Percentiles rank a stretch among this genome's conserved stretches.
Evolutionary conservation across 2,329 filamentous ascomycete species (phyloP).

Genomic region (Kalmusia sp.): DNA sequence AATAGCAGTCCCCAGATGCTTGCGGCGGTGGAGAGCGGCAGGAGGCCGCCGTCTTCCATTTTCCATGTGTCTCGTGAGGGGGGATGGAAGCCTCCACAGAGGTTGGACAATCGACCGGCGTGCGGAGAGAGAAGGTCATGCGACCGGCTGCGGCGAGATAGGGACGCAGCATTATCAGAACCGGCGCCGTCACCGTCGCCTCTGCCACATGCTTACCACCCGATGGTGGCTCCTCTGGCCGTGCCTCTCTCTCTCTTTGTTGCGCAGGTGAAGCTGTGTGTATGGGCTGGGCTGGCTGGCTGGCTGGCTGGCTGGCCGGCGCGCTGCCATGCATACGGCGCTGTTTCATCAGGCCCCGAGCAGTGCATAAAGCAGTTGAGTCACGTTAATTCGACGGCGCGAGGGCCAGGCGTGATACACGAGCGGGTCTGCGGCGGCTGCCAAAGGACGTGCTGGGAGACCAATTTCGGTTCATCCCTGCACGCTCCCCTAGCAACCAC

Average conservation of each 20-base stretch:
- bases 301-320: not conserved
- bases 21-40: constrained; percentile 8
- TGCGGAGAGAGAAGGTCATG: constrained; percentile 30
- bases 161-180: not conserved
- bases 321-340: constrained; percentile 26
- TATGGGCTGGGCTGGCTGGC: no score
- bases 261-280: no score
- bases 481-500: constrained; percentile 44
- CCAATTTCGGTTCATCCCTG: constrained; percentile 45
- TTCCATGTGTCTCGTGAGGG: constrained; percentile 30
- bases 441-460: constrained; percentile 38
- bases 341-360: constrained; percentile 33
- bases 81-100: constrained; percentile 1
- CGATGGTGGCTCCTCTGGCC: no score
- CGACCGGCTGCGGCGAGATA: constrained; percentile 25
- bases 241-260: no score
- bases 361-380: constrained; percentile 41
- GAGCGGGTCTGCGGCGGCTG: constrained; percentile 36
- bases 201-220: not conserved
- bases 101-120: constrained; percentile 23
- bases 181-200: not conserved
- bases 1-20: no score
- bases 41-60: constrained; percentile 15
- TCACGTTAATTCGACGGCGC: constrained; percentile 35
- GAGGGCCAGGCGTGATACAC: constrained; percentile 23